Percentiles rank a stretch among this genome's conserved stretches.
Conservation (phyloP, 192 early-diverging fungal genomes). For the Dissophora ornata region DNA sequence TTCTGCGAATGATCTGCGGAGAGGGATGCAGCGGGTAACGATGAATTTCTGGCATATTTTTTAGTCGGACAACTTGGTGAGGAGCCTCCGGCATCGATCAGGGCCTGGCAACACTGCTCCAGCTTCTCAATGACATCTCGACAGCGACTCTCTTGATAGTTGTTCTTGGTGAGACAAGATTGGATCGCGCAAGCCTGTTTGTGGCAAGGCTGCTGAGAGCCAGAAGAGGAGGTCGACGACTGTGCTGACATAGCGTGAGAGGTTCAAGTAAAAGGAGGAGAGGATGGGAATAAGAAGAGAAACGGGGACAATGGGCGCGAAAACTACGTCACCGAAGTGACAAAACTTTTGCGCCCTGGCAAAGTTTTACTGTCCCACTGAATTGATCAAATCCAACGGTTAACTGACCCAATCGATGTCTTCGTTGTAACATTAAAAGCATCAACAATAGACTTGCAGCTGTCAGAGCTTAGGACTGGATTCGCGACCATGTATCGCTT, state of each 20-base stretch:
- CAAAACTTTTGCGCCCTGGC: too few relatives aligned
- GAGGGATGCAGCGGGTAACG: neutral
- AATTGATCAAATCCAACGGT: too few relatives aligned
- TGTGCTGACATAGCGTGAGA: neutral
- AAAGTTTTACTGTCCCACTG: too few relatives aligned
- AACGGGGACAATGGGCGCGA: neutral
- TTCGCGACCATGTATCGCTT: too few relatives aligned
- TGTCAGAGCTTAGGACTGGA: too few relatives aligned
- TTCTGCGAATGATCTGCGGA: neutral
- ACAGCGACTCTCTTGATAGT: slow-evolving; percentile 64
- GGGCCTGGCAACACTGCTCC: slow-evolving; percentile 58
- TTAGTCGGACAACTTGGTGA: slow-evolving; percentile 55
- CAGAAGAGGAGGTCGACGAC: neutral
- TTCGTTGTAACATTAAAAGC: too few relatives aligned
- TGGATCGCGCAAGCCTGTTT: slow-evolving; percentile 66
- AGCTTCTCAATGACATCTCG: slow-evolving; percentile 53
- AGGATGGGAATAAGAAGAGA: neutral
- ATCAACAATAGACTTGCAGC: too few relatives aligned
- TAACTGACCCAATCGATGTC: too few relatives aligned
- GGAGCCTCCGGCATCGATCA: slow-evolving; percentile 52
- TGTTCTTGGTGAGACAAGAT: slow-evolving; percentile 60
- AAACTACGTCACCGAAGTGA: too few relatives aligned
- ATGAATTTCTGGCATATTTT: slow-evolving; percentile 40
- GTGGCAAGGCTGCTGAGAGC: slow-evolving; percentile 42
- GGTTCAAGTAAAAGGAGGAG: neutral